Conservation (phyloP, 768 basidiomycete genomes). For the Exidia glandulosa region DNA sequence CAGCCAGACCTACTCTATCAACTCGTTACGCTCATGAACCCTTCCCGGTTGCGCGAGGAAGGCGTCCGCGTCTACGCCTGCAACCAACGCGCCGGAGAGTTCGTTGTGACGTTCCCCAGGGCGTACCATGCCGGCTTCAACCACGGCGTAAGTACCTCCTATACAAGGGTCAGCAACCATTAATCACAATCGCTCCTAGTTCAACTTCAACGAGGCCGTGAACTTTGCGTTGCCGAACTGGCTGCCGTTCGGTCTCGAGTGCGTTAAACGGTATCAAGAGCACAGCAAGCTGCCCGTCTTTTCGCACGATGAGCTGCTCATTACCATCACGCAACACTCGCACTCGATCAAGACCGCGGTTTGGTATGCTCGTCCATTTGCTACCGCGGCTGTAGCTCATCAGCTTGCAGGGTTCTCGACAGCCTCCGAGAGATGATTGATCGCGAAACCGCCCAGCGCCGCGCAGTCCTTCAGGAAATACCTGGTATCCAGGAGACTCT, state of each 20-base stretch:
- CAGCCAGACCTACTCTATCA: slow-evolving; percentile 97
- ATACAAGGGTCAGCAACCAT: slow-evolving; percentile 2
- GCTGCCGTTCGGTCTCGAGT: slow-evolving; percentile 78
- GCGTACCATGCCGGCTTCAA: slow-evolving; percentile 98
- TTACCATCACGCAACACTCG: slow-evolving; percentile 96
- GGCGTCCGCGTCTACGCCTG: slow-evolving; percentile 89
- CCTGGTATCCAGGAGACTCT: slow-evolving; percentile 53
- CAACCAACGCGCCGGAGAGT: slow-evolving; percentile 95
- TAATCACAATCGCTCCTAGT: slow-evolving; percentile 27
- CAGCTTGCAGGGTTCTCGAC: slow-evolving; percentile 50
- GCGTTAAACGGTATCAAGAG: slow-evolving; percentile 81
- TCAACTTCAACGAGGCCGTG: slow-evolving; percentile 99
- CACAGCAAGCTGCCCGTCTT: slow-evolving; percentile 93
- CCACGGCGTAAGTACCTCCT: slow-evolving; percentile 65
- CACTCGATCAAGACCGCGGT: slow-evolving; percentile 84
- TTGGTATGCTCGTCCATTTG: slow-evolving; percentile 42
- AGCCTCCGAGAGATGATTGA: slow-evolving; percentile 82
- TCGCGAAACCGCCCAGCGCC: slow-evolving; percentile 64
- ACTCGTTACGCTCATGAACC: slow-evolving; percentile 95
- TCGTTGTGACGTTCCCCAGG: slow-evolving; percentile 95
- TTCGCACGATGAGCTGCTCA: slow-evolving; percentile 92
- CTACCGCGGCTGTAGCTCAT: neutral
- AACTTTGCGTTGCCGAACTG: slow-evolving; percentile 97
- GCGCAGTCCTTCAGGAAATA: slow-evolving; percentile 39
- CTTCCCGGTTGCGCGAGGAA: slow-evolving; percentile 73